Evolutionary conservation across 345 rosid species (phyloP).

Genomic region (Arabis alpina): DNA sequence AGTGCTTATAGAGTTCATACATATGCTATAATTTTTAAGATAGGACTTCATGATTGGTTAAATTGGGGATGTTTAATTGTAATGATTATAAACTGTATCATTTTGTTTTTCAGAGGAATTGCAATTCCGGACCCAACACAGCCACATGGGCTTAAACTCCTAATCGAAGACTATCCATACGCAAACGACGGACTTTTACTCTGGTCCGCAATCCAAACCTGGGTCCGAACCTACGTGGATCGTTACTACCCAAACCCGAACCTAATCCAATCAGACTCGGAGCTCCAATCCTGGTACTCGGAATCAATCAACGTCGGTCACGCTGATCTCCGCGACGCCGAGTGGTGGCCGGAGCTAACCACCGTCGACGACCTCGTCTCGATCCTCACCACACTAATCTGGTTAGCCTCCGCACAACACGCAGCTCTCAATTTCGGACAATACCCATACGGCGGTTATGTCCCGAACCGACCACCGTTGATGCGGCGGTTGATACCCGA

Average conservation of each 20-base stretch:
- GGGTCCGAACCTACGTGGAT: constrained; percentile 86
- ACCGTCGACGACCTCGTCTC: constrained; percentile 64
- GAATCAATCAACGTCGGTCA: constrained; percentile 91
- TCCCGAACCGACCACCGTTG: constrained; percentile 88
- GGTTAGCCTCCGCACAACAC: constrained; percentile 98
- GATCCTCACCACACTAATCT: constrained; percentile 75
- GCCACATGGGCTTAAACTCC: constrained; percentile 88
- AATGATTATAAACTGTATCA: neutral
- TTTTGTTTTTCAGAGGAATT: constrained; percentile 62
- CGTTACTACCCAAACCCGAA: constrained; percentile 73
- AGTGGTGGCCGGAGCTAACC: constrained; percentile 85
- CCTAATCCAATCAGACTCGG: constrained; percentile 58
- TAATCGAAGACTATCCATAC: constrained; percentile 94
- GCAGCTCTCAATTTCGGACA: constrained; percentile 98
- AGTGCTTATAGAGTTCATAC: no score
- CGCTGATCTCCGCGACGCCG: constrained; percentile 67
- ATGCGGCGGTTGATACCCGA: constrained; percentile 88
- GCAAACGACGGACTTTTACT: constrained; percentile 89
- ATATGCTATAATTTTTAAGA: no score
- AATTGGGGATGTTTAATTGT: neutral
- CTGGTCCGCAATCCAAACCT: constrained; percentile 81
- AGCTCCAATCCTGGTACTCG: constrained; percentile 83
- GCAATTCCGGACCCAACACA: constrained; percentile 82
- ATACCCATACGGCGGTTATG: constrained; percentile 89
- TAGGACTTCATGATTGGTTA: neutral